Percentiles rank a stretch among this genome's conserved stretches.
Evolutionary conservation across 805 yeast species (phyloP).

Genomic region (Wickerhamomyces alni): DNA sequence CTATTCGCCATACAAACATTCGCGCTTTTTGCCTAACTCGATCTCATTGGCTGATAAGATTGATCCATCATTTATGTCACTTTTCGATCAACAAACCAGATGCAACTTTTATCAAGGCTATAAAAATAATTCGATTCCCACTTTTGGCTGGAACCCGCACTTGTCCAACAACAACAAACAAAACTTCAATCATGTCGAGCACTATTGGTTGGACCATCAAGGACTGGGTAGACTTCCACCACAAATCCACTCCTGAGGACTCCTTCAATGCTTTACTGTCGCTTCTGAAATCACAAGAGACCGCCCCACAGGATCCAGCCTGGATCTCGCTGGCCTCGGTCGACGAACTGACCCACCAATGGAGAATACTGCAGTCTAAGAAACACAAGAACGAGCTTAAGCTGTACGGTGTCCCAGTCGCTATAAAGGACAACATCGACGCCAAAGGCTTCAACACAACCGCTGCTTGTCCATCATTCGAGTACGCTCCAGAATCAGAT

Average conservation of each 20-base stretch:
- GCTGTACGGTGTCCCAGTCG: slow-evolving; percentile 91
- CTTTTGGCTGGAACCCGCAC: too few relatives aligned
- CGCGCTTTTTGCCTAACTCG: not conserved
- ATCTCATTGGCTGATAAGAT: not conserved
- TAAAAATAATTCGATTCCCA: not conserved
- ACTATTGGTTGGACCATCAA: slow-evolving; percentile 68
- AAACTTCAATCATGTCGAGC: not conserved
- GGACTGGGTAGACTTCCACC: slow-evolving; percentile 74
- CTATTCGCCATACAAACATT: not conserved
- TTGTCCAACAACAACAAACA: not conserved
- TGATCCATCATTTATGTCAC: not conserved
- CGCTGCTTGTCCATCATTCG: slow-evolving; percentile 89
- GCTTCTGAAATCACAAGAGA: slow-evolving; percentile 41
- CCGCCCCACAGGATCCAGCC: slow-evolving; percentile 64
- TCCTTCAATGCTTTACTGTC: slow-evolving; percentile 46
- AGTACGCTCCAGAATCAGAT: slow-evolving; percentile 63
- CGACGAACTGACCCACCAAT: slow-evolving; percentile 66
- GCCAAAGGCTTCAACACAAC: slow-evolving; percentile 79
- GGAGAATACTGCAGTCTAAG: slow-evolving; percentile 66
- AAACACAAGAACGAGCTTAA: slow-evolving; percentile 50
- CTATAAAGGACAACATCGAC: slow-evolving; percentile 92
- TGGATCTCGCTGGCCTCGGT: slow-evolving; percentile 79
- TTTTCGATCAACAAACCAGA: not conserved
- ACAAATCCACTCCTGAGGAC: slow-evolving; percentile 49
- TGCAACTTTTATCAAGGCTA: too few relatives aligned